Percentiles rank a stretch among this genome's conserved stretches.
These are phyloP conservation scores for Chlorella sp. DNA, from an alignment of 139 green algal genomes.

Conservation along the genomic window DNA sequence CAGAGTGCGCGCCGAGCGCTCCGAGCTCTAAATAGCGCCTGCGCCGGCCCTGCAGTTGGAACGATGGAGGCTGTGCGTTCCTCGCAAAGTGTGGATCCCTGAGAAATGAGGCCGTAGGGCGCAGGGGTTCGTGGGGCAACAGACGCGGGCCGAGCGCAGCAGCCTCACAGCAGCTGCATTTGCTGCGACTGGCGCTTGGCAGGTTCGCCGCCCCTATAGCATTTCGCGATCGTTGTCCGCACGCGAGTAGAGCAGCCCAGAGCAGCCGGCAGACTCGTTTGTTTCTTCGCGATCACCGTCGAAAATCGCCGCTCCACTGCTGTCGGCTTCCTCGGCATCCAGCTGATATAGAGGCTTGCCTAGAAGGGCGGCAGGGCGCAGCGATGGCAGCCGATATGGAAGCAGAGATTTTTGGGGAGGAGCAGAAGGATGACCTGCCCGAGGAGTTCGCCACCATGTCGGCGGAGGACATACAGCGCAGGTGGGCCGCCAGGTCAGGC, in stretches of 20 bases:
- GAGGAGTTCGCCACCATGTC: slow-evolving; percentile 91
- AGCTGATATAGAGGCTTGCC: neutral
- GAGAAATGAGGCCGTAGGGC: too few species aligned
- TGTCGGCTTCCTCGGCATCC: neutral
- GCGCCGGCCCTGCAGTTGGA: neutral
- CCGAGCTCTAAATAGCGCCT: neutral
- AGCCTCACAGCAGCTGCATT: too few species aligned
- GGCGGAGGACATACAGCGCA: slow-evolving; percentile 85
- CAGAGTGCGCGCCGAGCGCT: neutral
- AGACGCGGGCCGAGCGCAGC: too few species aligned
- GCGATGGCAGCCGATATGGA: slow-evolving; percentile 19
- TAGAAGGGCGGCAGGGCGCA: neutral
- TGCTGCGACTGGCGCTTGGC: too few species aligned
- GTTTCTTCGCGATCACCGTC: neutral
- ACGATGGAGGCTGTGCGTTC: too few species aligned
- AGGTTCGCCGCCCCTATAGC: too few species aligned
- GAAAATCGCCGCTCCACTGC: too few species aligned
- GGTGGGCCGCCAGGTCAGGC: slow-evolving; percentile 4
- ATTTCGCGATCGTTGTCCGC: too few species aligned
- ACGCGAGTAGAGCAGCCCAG: too few species aligned
- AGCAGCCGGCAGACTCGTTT: neutral
- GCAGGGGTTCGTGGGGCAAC: too few species aligned
- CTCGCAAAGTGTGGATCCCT: too few species aligned
- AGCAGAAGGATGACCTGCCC: slow-evolving; percentile 74
- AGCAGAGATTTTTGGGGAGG: slow-evolving; percentile 47